phyloP scores from a whole-genome alignment of 169 alveolate species.

The Eimeria mitis region DNA sequence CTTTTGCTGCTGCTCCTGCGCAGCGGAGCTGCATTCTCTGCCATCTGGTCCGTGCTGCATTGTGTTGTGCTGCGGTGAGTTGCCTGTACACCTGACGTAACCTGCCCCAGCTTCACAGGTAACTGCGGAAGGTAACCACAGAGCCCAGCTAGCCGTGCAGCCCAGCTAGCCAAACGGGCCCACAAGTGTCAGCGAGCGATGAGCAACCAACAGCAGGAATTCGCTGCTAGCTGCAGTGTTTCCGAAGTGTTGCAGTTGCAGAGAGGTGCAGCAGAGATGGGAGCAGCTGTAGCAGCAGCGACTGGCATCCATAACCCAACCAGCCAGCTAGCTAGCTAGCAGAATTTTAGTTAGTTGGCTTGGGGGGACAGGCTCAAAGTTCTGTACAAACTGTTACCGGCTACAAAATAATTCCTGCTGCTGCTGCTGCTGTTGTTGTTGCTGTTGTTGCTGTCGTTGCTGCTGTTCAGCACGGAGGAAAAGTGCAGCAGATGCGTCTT shows the following conservation, averaged over 20 bases:
- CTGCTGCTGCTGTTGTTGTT: slow-evolving; percentile 29
- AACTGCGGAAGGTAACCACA: neutral
- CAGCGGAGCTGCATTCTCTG: slow-evolving; percentile 40
- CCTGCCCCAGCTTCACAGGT: neutral
- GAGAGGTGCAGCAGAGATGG: neutral
- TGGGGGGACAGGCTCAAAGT: neutral
- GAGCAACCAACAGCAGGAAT: neutral
- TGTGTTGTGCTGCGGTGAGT: slow-evolving; percentile 34
- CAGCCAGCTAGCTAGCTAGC: neutral
- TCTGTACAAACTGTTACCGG: neutral
- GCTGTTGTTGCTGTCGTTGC: slow-evolving; percentile 45
- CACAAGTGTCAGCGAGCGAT: neutral
- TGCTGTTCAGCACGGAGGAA: slow-evolving; percentile 48
- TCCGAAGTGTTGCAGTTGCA: slow-evolving; percentile 34
- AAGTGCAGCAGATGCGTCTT: slow-evolving; percentile 44
- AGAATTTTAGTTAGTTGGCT: neutral
- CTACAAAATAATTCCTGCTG: neutral
- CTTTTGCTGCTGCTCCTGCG: slow-evolving; percentile 43
- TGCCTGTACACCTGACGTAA: neutral
- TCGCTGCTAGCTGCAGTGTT: neutral
- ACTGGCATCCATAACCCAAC: neutral
- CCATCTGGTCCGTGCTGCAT: slow-evolving; percentile 21
- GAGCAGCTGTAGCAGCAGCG: neutral
- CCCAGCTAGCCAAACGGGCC: neutral
- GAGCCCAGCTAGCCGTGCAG: neutral